phyloP scores from a whole-genome alignment of 345 rosid species.

The Aquilaria yunnanensis region DNA sequence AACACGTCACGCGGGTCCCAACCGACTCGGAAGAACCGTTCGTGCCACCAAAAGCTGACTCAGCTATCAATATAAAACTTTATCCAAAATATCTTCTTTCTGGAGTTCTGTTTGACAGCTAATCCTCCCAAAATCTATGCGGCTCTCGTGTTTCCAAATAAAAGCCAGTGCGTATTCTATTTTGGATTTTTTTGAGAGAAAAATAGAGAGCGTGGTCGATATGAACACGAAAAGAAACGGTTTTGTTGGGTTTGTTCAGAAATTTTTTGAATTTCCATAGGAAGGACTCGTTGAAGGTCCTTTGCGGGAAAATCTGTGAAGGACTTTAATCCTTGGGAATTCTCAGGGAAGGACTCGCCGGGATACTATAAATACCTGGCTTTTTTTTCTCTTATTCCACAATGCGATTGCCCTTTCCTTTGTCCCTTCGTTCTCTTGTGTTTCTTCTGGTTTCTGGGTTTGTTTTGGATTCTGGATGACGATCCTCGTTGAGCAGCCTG shows the following conservation, averaged over 20 bases:
- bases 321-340: slow-evolving; percentile 34
- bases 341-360: slow-evolving; percentile 48
- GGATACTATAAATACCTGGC: slow-evolving; percentile 39
- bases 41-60: slow-evolving; percentile 5
- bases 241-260: no score
- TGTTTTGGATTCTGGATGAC: slow-evolving; percentile 32
- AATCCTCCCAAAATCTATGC: background rate
- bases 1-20: background rate
- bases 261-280: background rate
- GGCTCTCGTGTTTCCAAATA: background rate
- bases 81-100: background rate
- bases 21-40: background rate
- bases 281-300: slow-evolving; percentile 6
- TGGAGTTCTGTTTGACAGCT: background rate
- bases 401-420: background rate
- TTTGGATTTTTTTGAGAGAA: no score
- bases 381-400: background rate
- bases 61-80: background rate
- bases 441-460: background rate
- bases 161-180: no score
- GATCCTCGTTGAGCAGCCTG: slow-evolving; percentile 35
- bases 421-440: background rate
- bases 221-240: no score
- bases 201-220: no score
- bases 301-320: slow-evolving; percentile 17